phyloP scores from a whole-genome alignment of 2,329 filamentous ascomycete genomes.

The Talaromyces islandicus region DNA sequence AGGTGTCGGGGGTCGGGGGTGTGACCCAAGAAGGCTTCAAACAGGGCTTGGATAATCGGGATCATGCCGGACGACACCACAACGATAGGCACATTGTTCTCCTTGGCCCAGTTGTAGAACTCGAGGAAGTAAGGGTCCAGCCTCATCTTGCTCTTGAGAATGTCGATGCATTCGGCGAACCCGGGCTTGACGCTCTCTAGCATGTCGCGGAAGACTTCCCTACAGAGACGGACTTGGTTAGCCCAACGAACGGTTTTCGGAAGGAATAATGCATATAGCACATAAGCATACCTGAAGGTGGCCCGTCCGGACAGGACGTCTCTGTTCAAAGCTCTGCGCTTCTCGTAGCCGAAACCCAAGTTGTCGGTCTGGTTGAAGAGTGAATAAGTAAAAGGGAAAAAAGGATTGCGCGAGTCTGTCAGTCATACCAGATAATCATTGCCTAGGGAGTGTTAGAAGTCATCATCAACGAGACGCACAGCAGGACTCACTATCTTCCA shows the following conservation, averaged over 20 bases:
- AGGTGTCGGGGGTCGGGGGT: conserved; percentile 61
- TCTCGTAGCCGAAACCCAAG: conserved; percentile 71
- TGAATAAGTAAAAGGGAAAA: neutral
- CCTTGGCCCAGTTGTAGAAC: conserved; percentile 77
- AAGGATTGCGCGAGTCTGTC: neutral
- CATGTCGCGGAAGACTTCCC: conserved; percentile 83
- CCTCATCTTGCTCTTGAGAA: conserved; percentile 73
- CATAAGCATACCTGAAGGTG: conserved; percentile 70
- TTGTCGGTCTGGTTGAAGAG: conserved; percentile 82
- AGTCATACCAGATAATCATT: conserved; percentile 57
- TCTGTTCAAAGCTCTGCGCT: conserved; percentile 66
- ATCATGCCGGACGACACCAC: conserved; percentile 90
- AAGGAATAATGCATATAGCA: too few relatives aligned
- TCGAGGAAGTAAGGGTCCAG: conserved; percentile 82
- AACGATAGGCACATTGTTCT: conserved; percentile 83
- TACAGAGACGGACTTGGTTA: conserved; percentile 19
- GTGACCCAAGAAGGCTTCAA: conserved; percentile 75
- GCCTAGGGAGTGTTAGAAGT: conserved; percentile 31
- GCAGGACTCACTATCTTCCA: conserved; percentile 54
- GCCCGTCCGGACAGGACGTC: conserved; percentile 67
- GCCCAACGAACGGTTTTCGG: neutral
- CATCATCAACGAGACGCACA: too few relatives aligned
- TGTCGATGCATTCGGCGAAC: conserved; percentile 73
- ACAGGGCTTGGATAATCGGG: conserved; percentile 78
- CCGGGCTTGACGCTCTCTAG: conserved; percentile 78